phyloP scores from a whole-genome alignment of 176 grass and related monocot genomes.

The Urochloa ruziziensis region DNA sequence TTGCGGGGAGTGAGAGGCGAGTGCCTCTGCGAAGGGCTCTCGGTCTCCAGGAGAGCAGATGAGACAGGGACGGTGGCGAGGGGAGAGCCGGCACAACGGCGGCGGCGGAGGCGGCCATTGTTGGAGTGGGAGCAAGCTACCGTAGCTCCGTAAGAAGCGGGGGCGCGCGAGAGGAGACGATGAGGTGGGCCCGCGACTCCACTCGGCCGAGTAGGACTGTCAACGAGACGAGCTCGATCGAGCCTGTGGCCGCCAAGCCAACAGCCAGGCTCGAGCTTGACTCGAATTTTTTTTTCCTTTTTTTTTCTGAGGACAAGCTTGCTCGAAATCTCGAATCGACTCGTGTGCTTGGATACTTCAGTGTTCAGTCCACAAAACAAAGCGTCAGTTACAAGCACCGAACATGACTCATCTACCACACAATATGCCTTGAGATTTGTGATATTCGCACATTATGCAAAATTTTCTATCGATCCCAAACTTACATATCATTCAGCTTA shows the following conservation, averaged over 20 bases:
- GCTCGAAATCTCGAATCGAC: too few species aligned
- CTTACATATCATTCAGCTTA: neutral
- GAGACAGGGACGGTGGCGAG: neutral
- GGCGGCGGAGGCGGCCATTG: constrained; percentile 31
- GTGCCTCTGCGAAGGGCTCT: neutral
- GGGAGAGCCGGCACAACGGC: neutral
- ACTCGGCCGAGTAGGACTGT: neutral
- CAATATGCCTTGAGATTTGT: neutral
- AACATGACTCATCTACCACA: neutral
- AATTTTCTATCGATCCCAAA: neutral
- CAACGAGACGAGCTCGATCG: too few species aligned
- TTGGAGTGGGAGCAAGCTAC: neutral
- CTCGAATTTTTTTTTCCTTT: too few species aligned
- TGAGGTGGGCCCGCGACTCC: neutral
- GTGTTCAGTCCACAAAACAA: too few species aligned
- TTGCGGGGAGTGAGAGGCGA: constrained; percentile 8
- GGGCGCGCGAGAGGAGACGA: neutral
- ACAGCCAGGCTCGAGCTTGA: too few species aligned
- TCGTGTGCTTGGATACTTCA: too few species aligned
- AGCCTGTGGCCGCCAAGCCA: too few species aligned
- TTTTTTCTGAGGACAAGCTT: too few species aligned
- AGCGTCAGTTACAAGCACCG: too few species aligned
- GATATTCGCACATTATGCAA: neutral
- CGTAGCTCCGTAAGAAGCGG: neutral
- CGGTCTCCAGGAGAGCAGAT: neutral